Conservation (phyloP, 768 basidiomycete genomes). For the Lentinula detonsa region DNA sequence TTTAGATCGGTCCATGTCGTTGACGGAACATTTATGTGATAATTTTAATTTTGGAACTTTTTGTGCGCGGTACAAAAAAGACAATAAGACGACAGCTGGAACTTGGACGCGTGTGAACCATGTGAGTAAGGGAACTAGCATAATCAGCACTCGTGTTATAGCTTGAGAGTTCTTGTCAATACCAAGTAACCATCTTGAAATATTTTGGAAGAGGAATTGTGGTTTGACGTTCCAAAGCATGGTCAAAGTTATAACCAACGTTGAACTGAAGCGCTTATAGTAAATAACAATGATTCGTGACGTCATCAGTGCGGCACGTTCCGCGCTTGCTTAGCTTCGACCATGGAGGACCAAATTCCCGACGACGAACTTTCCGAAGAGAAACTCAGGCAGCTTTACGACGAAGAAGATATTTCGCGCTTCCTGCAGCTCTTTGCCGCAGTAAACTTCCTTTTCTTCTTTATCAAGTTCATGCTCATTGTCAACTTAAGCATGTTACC, state of each 20-base stretch:
- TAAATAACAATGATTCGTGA: too few relatives aligned
- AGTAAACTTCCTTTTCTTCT: constrained; percentile 26
- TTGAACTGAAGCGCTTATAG: too few relatives aligned
- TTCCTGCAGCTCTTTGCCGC: constrained; percentile 57
- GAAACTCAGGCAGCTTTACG: constrained; percentile 52
- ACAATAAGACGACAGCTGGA: background rate
- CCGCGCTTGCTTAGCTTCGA: too few relatives aligned
- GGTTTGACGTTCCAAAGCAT: too few relatives aligned
- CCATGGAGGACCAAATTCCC: background rate
- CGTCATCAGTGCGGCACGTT: too few relatives aligned
- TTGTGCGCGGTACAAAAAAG: background rate
- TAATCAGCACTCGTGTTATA: too few relatives aligned
- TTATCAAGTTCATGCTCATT: background rate
- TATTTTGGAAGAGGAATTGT: too few relatives aligned
- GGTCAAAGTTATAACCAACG: too few relatives aligned
- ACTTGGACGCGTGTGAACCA: background rate
- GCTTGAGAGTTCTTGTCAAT: too few relatives aligned
- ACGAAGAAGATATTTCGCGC: constrained; percentile 57
- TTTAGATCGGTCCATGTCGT: background rate
- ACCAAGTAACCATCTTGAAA: too few relatives aligned
- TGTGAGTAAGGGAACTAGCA: too few relatives aligned
- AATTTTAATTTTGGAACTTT: background rate
- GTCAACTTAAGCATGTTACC: constrained; percentile 42
- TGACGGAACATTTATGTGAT: background rate
- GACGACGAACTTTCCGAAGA: constrained; percentile 36